Conservation (phyloP, 169 alveolate species). For the Eimeria acervulina region DNA sequence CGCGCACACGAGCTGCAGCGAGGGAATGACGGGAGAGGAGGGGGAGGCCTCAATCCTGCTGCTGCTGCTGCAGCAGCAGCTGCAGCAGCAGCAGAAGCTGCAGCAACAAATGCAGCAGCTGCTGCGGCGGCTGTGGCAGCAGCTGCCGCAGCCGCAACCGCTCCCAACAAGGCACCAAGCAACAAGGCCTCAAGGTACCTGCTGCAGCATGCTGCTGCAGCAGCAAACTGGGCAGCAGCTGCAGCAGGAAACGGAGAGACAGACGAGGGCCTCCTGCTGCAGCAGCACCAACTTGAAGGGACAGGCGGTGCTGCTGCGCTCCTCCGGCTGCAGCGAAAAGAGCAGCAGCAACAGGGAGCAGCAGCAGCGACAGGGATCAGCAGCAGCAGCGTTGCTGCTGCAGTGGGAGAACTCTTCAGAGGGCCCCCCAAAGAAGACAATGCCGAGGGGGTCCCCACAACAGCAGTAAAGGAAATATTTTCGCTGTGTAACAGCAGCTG, state of each 20-base stretch:
- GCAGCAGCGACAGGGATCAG: background rate
- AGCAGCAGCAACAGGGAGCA: background rate
- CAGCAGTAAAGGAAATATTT: background rate
- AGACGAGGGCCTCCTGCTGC: no score
- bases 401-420: slow-evolving; percentile 13
- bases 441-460: background rate
- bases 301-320: background rate
- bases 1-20: slow-evolving; percentile 5
- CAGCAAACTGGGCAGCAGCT: background rate
- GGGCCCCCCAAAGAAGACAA: background rate
- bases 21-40: background rate
- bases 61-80: background rate
- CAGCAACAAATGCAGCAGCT: no score
- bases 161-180: background rate
- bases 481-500: background rate
- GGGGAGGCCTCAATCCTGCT: background rate
- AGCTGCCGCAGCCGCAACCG: background rate
- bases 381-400: slow-evolving; percentile 21
- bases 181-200: background rate
- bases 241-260: no score
- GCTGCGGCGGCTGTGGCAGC: no score
- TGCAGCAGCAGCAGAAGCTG: background rate
- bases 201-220: slow-evolving; percentile 2
- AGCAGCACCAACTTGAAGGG: background rate
- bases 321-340: background rate